phyloP scores from a whole-genome alignment of 345 rosid genomes.

The Erucastrum elatum region DNA sequence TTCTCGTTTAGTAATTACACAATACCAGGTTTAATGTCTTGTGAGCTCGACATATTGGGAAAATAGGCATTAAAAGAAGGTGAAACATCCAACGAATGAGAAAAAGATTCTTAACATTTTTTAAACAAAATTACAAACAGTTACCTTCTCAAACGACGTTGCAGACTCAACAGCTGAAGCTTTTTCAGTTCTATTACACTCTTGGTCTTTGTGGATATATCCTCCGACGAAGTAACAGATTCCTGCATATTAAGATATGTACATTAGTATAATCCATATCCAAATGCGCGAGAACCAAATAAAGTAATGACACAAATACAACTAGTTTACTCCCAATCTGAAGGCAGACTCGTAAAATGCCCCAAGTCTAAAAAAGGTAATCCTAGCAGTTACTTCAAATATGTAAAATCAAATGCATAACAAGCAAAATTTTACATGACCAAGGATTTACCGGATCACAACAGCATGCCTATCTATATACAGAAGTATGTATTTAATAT shows the following conservation, averaged over 20 bases:
- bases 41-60: not conserved
- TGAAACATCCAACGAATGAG: conserved; percentile 1
- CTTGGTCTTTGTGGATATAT: conserved; percentile 82
- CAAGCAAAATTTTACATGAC: not conserved
- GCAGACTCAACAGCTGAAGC: conserved; percentile 77
- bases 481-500: not conserved
- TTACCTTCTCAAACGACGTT: conserved; percentile 79
- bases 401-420: conserved; percentile 8
- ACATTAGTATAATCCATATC: not conserved
- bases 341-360: not conserved
- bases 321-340: not conserved
- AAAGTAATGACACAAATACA: not conserved
- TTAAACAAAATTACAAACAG: not conserved
- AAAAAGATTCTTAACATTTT: not conserved
- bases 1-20: not conserved
- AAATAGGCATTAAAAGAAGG: not conserved
- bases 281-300: not conserved
- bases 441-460: not conserved
- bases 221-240: conserved; percentile 77
- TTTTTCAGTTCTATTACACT: conserved; percentile 91
- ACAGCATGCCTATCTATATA: not conserved
- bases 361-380: not conserved
- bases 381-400: conserved; percentile 4
- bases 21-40: not conserved
- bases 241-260: conserved; percentile 44